Evolutionary conservation across 192 early-diverging fungal species (phyloP), one percentile per base, ranked within the genome.

Genomic region (Phlyctochytrium planicorne): DNA sequence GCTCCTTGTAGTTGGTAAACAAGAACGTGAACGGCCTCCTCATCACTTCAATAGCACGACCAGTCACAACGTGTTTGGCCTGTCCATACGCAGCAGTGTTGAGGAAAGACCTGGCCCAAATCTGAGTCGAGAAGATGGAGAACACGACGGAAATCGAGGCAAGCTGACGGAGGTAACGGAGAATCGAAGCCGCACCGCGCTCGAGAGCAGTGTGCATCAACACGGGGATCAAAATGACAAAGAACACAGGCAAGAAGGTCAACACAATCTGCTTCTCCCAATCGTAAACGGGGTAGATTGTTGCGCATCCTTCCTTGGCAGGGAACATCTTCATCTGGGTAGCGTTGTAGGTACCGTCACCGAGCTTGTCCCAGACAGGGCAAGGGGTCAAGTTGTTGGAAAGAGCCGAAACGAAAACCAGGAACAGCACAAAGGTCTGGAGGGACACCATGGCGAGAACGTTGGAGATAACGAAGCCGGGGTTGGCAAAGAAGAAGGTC

Each of bases 401-500:
- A 23, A 68, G 62, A 0, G 67, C 62, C 20, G 25, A 24, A n/a
- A 68, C n/a, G 62, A 64, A 68, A 27, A 68, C 60, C 17, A 68
- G 62, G 68, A 68, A 68, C 16, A 68, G 30, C 29, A 65, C 34
- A 36, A 68, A 68, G 30, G 62, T 68, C 34, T 68, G 67, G 20
- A 68, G 25, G 32, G 67, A 62, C 6, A 34, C 29, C 61, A 66
- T 66, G 14, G 64, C 64, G 16, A 62, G 20, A 62, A 66, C 64
- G 53, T 66, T 66, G 24, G 24, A 31, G 4, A 65, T 23, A 68
- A 68, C 62, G n/a, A 34, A 68, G 12, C 60, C 67, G 30, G 93
- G 90, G 71, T 93, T 92, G 17, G 93, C 90, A 70, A 91, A 94
- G 75, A 87, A 94, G 76, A 94, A 93, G 1, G 93, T 94, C 60